Conservation (phyloP, 352 stramenopile genomes). For the Pythium guiyangense region DNA sequence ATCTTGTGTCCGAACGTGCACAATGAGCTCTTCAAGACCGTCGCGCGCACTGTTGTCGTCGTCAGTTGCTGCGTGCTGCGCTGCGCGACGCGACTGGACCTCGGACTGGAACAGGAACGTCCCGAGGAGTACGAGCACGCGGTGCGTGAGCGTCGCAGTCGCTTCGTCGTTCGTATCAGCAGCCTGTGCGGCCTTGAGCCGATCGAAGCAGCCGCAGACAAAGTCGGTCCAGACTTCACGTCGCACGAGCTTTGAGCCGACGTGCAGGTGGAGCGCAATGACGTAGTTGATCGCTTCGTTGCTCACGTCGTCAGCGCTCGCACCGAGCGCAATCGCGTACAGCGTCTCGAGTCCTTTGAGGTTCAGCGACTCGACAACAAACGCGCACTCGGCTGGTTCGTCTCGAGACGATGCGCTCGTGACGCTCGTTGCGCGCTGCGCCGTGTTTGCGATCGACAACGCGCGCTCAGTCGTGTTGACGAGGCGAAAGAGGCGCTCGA, state of each 20-base stretch:
- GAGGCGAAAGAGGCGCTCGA: slow-evolving; percentile 61
- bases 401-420: neutral
- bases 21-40: slow-evolving; percentile 48
- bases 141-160: slow-evolving; percentile 30
- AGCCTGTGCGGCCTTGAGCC: slow-evolving; percentile 25
- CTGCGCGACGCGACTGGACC: slow-evolving; percentile 15
- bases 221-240: slow-evolving; percentile 70
- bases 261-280: slow-evolving; percentile 66
- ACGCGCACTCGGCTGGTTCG: slow-evolving; percentile 21
- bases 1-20: slow-evolving; percentile 68
- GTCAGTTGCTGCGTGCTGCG: neutral
- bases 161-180: slow-evolving; percentile 9
- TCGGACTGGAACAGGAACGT: slow-evolving; percentile 74
- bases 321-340: slow-evolving; percentile 43
- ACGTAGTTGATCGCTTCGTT: slow-evolving; percentile 60
- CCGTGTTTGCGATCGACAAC: slow-evolving; percentile 26
- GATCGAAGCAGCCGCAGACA: slow-evolving; percentile 39
- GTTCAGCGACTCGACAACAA: slow-evolving; percentile 54
- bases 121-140: slow-evolving; percentile 61
- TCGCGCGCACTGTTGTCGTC: slow-evolving; percentile 11
- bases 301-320: slow-evolving; percentile 35
- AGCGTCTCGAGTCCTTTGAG: slow-evolving; percentile 58
- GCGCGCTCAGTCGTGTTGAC: slow-evolving; percentile 45
- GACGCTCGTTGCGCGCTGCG: slow-evolving; percentile 4
- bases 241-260: slow-evolving; percentile 63